phyloP scores from a whole-genome alignment of 495 filamentous ascomycete genomes.

The Platismatia glauca region DNA sequence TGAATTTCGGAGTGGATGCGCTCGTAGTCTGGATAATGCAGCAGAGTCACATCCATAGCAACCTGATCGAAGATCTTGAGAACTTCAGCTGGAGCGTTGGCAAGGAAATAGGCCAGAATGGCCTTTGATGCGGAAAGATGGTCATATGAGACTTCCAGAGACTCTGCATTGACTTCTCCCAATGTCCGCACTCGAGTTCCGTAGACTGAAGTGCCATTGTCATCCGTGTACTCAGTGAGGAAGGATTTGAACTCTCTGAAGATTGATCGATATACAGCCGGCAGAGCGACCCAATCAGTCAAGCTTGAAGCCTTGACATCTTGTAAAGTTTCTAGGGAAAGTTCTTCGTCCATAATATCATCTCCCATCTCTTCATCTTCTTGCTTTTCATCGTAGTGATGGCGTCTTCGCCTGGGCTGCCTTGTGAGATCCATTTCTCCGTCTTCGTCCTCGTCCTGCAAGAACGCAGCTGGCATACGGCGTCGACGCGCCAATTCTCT shows the following conservation, averaged over 20 bases:
- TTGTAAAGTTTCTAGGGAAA: constrained; percentile 80
- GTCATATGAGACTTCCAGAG: constrained; percentile 90
- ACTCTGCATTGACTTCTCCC: constrained; percentile 93
- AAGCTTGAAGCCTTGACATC: constrained; percentile 91
- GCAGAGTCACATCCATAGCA: constrained; percentile 86
- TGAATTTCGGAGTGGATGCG: constrained; percentile 98
- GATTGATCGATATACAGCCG: constrained; percentile 85
- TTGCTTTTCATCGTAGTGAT: constrained; percentile 86
- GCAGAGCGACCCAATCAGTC: constrained; percentile 89
- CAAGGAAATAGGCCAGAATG: constrained; percentile 95
- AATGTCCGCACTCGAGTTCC: constrained; percentile 86
- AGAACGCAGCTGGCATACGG: constrained; percentile 72
- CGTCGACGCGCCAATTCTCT: constrained; percentile 65
- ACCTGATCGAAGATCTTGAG: constrained; percentile 96
- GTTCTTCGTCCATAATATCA: constrained; percentile 88
- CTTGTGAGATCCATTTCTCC: constrained; percentile 70
- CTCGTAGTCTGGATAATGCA: constrained; percentile 96
- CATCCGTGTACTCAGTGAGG: constrained; percentile 89
- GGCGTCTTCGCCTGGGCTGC: constrained; percentile 68
- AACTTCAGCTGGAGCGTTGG: constrained; percentile 87
- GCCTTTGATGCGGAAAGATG: constrained; percentile 84
- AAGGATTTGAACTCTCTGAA: constrained; percentile 96
- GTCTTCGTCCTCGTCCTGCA: constrained; percentile 85
- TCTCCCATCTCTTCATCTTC: constrained; percentile 83
- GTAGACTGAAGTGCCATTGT: constrained; percentile 80